A percentile compares a stretch with the other conserved stretches of the same genome.
Conservation (phyloP, 1,284 basidiomycete species). For the Boletus semigastroideus region DNA sequence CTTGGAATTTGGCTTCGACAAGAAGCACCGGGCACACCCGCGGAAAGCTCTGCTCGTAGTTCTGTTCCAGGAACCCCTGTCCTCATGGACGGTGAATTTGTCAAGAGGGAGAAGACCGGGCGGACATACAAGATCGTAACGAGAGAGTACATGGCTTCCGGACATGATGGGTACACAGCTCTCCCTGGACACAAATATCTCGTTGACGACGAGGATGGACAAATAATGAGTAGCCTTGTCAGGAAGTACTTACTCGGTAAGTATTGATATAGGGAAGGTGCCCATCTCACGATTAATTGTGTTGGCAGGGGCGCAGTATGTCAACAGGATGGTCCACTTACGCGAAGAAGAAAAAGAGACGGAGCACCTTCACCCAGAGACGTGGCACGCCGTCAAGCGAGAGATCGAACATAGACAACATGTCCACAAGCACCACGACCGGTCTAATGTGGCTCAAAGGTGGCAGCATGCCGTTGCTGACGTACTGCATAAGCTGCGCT, state of each 20-base stretch:
- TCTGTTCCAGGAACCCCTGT: slow-evolving; percentile 41
- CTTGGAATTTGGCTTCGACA: slow-evolving; percentile 68
- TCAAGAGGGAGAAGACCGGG: slow-evolving; percentile 55
- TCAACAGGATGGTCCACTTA: slow-evolving; percentile 57
- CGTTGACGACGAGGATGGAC: slow-evolving; percentile 84
- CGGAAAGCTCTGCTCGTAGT: slow-evolving; percentile 37
- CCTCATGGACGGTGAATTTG: slow-evolving; percentile 48
- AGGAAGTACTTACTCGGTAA: slow-evolving; percentile 83
- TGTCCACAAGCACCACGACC: slow-evolving; percentile 6
- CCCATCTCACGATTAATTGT: slow-evolving; percentile 2
- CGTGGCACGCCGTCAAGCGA: slow-evolving; percentile 42
- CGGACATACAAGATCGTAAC: slow-evolving; percentile 76
- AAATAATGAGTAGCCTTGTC: slow-evolving; percentile 79
- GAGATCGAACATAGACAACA: slow-evolving; percentile 37
- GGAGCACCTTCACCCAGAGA: slow-evolving; percentile 41
- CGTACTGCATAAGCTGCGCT: slow-evolving; percentile 49
- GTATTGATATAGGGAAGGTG: slow-evolving; percentile 17
- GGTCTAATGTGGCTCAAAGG: slow-evolving; percentile 35
- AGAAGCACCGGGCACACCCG: slow-evolving; percentile 44
- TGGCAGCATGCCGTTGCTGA: slow-evolving; percentile 51
- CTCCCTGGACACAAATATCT: slow-evolving; percentile 69
- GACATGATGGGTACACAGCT: slow-evolving; percentile 79
- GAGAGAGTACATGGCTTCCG: slow-evolving; percentile 73
- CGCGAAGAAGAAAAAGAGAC: slow-evolving; percentile 25
- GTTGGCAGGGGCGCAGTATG: slow-evolving; percentile 59